Conservation (phyloP, 345 rosid genomes). For the Lumnitzera racemosa region DNA sequence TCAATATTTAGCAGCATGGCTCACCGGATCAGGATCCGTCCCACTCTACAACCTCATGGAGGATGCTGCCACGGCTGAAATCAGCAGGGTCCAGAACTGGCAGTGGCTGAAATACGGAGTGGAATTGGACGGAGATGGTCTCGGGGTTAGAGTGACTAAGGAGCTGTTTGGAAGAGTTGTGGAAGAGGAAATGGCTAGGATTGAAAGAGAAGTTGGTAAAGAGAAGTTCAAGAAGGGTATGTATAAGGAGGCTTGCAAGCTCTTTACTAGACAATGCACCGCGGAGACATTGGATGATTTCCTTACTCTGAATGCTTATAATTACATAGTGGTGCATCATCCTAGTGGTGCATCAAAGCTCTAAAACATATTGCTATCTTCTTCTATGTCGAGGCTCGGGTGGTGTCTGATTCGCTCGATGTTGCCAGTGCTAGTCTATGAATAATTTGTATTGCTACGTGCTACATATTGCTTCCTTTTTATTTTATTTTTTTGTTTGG, state of each 20-base stretch:
- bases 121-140: conserved; percentile 71
- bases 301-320: conserved; percentile 70
- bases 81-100: conserved; percentile 92
- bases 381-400: not conserved
- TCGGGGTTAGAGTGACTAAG: conserved; percentile 53
- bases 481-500: too few relatives aligned
- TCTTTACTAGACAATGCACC: conserved; percentile 67
- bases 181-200: conserved; percentile 82
- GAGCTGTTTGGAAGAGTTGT: conserved; percentile 75
- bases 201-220: conserved; percentile 79
- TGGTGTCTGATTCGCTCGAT: too few relatives aligned
- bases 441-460: not conserved
- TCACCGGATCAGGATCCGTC: conserved; percentile 82
- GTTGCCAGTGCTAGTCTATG: not conserved
- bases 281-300: conserved; percentile 61
- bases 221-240: conserved; percentile 64
- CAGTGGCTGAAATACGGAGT: conserved; percentile 83
- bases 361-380: conserved; percentile 15
- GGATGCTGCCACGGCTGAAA: conserved; percentile 95
- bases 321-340: conserved; percentile 51
- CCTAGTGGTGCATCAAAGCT: conserved; percentile 48
- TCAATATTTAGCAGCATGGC: conserved; percentile 87
- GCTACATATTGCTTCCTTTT: not conserved
- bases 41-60: conserved; percentile 95
- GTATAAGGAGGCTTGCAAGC: conserved; percentile 73